phyloP scores from a whole-genome alignment of 2,329 filamentous ascomycete species.

The Aureobasidium zeae region DNA sequence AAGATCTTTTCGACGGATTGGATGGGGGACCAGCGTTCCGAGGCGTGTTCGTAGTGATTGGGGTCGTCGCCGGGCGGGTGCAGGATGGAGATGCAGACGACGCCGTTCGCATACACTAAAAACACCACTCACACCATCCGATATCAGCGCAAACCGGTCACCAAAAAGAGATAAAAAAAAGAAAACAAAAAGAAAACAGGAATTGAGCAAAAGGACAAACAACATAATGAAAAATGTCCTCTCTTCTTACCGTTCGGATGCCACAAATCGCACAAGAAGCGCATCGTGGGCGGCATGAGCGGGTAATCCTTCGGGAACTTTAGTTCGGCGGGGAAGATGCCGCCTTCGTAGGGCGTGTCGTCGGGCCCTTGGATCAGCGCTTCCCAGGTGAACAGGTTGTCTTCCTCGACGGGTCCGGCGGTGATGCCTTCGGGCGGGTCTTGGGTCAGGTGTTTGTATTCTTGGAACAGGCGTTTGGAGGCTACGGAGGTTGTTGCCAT shows the following conservation, averaged over 20 bases:
- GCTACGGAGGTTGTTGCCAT: slow-evolving; percentile 41
- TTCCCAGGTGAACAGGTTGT: slow-evolving; percentile 94
- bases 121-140: slow-evolving; percentile 4
- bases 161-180: too few species aligned
- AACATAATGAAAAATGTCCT: too few species aligned
- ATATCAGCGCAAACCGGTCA: too few species aligned
- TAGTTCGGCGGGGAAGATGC: slow-evolving; percentile 88
- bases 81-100: slow-evolving; percentile 97
- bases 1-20: slow-evolving; percentile 97
- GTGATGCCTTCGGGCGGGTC: slow-evolving; percentile 97
- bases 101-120: slow-evolving; percentile 77
- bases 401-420: slow-evolving; percentile 83
- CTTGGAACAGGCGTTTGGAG: slow-evolving; percentile 77
- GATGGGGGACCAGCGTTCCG: slow-evolving; percentile 91
- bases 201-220: too few species aligned
- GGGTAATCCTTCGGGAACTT: slow-evolving; percentile 95
- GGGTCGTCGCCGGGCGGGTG: slow-evolving; percentile 94
- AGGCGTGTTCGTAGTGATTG: slow-evolving; percentile 95
- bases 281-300: slow-evolving; percentile 92
- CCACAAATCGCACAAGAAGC: slow-evolving; percentile 87
- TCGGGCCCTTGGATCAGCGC: slow-evolving; percentile 92
- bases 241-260: slow-evolving; percentile 90
- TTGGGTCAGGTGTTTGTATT: slow-evolving; percentile 89
- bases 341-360: slow-evolving; percentile 90
- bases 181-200: too few species aligned